Conservation (phyloP, 2,329 filamentous ascomycete genomes). For the Didymella pinodella region DNA sequence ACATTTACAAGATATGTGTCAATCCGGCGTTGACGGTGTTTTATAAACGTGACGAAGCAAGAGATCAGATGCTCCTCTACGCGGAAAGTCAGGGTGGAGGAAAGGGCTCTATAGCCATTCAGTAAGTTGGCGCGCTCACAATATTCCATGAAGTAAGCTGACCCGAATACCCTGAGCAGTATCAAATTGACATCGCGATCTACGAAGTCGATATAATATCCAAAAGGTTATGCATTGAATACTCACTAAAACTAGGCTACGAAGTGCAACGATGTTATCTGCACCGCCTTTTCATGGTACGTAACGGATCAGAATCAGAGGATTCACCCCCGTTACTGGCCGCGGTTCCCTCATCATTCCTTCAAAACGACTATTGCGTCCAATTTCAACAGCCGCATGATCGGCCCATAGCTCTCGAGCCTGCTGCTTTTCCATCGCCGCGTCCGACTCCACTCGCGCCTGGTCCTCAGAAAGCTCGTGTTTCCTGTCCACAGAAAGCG, state of each 20-base stretch:
- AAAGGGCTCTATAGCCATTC: conserved; percentile 45
- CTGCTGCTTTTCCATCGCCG: conserved; percentile 17
- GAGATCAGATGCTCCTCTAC: conserved; percentile 28
- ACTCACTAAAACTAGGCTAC: conserved; percentile 3
- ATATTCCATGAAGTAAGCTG: not conserved
- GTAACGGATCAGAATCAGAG: conserved; percentile 3
- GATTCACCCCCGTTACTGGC: conserved; percentile 3
- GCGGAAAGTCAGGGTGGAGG: conserved; percentile 42
- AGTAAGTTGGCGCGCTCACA: conserved; percentile 30
- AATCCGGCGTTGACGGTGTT: conserved; percentile 13
- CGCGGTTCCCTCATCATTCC: conserved; percentile 7
- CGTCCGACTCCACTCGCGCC: conserved; percentile 23
- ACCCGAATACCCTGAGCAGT: conserved; percentile 14
- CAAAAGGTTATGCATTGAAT: not conserved
- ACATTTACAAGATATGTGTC: not conserved
- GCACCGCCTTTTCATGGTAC: conserved; percentile 1
- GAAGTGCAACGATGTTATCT: no score
- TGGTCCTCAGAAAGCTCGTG: conserved; percentile 33
- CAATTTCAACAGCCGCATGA: conserved; percentile 33
- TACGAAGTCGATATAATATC: not conserved
- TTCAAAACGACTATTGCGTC: conserved; percentile 31
- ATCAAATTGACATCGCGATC: conserved; percentile 21
- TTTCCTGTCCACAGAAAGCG: conserved; percentile 1
- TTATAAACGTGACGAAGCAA: conserved; percentile 1
- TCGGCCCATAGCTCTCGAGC: conserved; percentile 29